Base-by-base conservation (phyloP, 2,329 filamentous ascomycete species). In the Aciculosporium take region DNA sequence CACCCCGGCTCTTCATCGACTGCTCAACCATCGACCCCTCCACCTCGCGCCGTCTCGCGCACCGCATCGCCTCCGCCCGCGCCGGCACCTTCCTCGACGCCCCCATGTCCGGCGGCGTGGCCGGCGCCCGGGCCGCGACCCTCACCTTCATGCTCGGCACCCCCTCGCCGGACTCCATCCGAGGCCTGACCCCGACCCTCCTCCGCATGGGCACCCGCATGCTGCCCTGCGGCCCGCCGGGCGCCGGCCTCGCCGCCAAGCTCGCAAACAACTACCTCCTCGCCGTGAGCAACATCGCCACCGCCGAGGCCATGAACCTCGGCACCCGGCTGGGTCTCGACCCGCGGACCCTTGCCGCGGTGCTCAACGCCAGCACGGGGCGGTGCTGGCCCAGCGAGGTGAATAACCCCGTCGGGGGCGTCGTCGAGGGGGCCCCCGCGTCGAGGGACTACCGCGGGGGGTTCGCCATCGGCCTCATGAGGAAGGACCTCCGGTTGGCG, bases 251-350 rank as follows among this genome's bases (percentile, higher is more conserved):
- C 1, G 84, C 86, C 9, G 91, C 84, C 30, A 98, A 98, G 65
- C 71, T 98, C 25, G 88, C 89, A 40, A 98, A 98, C 66, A 98
- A 98, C 63, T 98, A 98, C 60, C 75, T 96, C 23, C 70, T 98
- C 3, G 89, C 88, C 4, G 78, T 96, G 51, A 93, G 87, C 68
- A 98, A 98, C 62, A 87, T 80, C 44, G 76, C 73, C 4, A 76
- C 74, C 2, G 74, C 75, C 4, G 76, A 80, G 56, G 75, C 76
- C 17, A 79, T 80, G 74, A 75, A 78, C 51, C 59, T 80, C 18
- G 76, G 76, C n/a, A 67, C 78, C 38, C 64, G 62, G 44, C 74
- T 70, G 63, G 76, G 76, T 0, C 61, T 80, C 6, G 74, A 79
- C 45, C 66, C 74, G 2, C 65, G 67, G 52, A 79, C 77, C 7